phyloP scores from a whole-genome alignment of 257 asterid genomes.

The Solanum habrochaites region DNA sequence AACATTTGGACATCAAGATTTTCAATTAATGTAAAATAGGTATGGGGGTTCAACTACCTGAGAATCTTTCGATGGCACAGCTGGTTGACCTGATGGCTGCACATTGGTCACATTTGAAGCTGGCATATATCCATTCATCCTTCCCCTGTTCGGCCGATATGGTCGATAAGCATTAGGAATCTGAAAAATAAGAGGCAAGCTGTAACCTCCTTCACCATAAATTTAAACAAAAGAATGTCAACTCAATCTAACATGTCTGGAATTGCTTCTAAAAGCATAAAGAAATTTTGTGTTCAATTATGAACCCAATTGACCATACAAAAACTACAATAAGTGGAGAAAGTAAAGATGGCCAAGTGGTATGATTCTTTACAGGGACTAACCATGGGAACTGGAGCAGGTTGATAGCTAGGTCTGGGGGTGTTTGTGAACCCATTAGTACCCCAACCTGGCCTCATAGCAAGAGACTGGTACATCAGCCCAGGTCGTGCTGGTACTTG shows the following conservation, averaged over 20 bases:
- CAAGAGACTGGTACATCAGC: constrained; percentile 45
- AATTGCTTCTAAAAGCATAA: not conserved
- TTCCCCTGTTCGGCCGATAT: constrained; percentile 54
- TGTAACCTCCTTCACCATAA: not conserved
- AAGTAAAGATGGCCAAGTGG: not conserved
- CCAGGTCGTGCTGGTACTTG: constrained; percentile 40
- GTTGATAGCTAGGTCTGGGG: constrained; percentile 35
- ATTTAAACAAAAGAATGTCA: not conserved
- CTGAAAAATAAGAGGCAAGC: constrained; percentile 10
- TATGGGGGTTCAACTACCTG: constrained; percentile 31
- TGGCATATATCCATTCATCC: constrained; percentile 30
- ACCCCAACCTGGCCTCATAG: constrained; percentile 71
- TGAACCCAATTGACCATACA: not conserved
- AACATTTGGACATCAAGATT: not conserved
- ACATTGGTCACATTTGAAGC: constrained; percentile 13
- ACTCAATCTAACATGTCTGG: not conserved
- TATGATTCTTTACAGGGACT: constrained; percentile 11
- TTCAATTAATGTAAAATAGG: not conserved
- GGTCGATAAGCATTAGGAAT: constrained; percentile 41
- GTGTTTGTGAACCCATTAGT: constrained; percentile 38
- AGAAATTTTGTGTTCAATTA: not conserved
- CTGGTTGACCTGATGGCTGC: constrained; percentile 19
- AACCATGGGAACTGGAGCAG: constrained; percentile 50
- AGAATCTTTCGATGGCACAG: constrained; percentile 35
- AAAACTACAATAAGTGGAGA: not conserved